Base-by-base conservation (phyloP, 805 yeast species). In the Cyberlindnera japonica region DNA sequence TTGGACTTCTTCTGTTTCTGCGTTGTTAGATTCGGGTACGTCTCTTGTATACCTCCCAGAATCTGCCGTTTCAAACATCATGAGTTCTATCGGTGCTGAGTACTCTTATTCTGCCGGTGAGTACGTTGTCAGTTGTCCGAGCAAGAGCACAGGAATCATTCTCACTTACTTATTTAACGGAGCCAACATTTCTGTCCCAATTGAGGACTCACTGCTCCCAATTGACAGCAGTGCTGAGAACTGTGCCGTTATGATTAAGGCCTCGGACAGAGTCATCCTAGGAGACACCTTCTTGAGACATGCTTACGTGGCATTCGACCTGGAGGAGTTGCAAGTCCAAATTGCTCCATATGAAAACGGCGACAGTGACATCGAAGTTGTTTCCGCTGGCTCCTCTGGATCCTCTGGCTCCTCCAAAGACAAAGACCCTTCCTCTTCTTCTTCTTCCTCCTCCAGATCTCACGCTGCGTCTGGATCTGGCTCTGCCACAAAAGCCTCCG, bases 281-380 rank as follows among this genome's bases (percentile, higher is more conserved):
- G 93, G 93, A 10, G 89, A 81, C 55, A 71, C 74, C 33, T 74
- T 83, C 54, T 61, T 84, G 47, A 68, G 85, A 39, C 70, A 75
- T 27, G 82, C 81, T 4, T 85, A 83, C 55, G 72, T 75, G 20
- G 87, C 81, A 13, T 81, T 72, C 58, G 85, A 85, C 57, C 63
- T 81, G 36, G 86, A 80, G 18, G 72, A 71, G 50, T 59, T 57
- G 35, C 68, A 74, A 53, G 64, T 83, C 24, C 75, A 81, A 0
- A 46, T 84, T 40, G 88, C 82, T 14, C 30, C 72, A 11, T n/a
- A 15, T 18, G 6, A 8, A 12, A 23, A 22, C 13, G 13, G 27
- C 22, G 27, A 33, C 6, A 15, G 30, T 27, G 30, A 27, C 7
- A 12, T 27, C 7, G 18, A 27, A 13, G 18, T 15, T 15, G 30